Evolutionary conservation across 2,329 filamentous ascomycete species (phyloP).

Genomic region (Lachnellula cervina): DNA sequence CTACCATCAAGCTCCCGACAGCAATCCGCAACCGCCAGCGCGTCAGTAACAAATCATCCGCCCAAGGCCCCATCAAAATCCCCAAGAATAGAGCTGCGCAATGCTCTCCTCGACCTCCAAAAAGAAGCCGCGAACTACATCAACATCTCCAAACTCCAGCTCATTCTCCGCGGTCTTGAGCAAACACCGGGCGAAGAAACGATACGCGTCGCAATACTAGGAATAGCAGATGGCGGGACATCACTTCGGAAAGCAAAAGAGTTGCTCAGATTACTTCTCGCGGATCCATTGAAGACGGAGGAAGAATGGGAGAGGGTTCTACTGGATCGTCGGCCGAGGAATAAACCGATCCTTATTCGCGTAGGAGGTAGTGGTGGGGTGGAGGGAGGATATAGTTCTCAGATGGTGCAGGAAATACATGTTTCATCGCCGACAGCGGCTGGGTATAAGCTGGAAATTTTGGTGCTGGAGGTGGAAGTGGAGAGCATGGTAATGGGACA

Average conservation of each 20-base stretch:
- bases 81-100: constrained; percentile 20
- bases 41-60: background rate
- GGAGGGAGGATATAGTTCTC: constrained; percentile 34
- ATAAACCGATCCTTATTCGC: constrained; percentile 58
- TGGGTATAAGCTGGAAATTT: constrained; percentile 58
- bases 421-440: constrained; percentile 60
- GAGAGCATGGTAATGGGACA: constrained; percentile 41
- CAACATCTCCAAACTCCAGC: constrained; percentile 65
- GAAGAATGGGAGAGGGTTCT: constrained; percentile 64
- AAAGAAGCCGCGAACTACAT: constrained; percentile 56
- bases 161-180: constrained; percentile 62
- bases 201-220: constrained; percentile 54
- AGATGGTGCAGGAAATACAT: constrained; percentile 53
- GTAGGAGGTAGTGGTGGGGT: constrained; percentile 37
- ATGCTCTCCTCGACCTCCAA: constrained; percentile 54
- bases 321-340: constrained; percentile 36
- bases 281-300: constrained; percentile 61
- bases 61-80: background rate
- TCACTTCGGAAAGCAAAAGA: constrained; percentile 50
- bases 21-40: constrained; percentile 10
- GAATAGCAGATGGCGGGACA: constrained; percentile 34
- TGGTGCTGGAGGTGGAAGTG: constrained; percentile 48
- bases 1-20: constrained; percentile 10
- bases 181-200: constrained; percentile 53
- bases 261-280: constrained; percentile 64